phyloP scores from a whole-genome alignment of 2,329 filamentous ascomycete genomes.

The Exophiala aquamarina region DNA sequence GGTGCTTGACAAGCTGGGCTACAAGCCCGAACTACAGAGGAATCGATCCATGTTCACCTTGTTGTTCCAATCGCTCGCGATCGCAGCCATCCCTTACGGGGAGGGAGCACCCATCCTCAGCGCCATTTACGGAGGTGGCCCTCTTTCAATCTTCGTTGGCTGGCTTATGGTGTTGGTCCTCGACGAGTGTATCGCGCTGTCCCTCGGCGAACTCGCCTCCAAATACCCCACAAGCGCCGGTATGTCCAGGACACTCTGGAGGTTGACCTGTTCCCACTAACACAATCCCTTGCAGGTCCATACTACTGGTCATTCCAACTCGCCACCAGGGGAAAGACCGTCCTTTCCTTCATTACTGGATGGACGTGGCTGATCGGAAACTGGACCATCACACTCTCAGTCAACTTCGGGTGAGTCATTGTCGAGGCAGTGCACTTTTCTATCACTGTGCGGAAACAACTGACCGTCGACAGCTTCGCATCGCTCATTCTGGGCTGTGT shows the following conservation, averaged over 20 bases:
- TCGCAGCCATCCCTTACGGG: conserved; percentile 54
- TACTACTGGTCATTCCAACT: conserved; percentile 58
- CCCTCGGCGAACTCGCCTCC: conserved; percentile 52
- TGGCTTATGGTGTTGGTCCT: conserved; percentile 57
- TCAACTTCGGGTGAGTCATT: conserved; percentile 47
- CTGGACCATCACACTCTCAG: conserved; percentile 54
- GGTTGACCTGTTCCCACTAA: background rate
- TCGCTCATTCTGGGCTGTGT: conserved; percentile 54
- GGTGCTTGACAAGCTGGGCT: conserved; percentile 51
- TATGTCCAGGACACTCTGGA: background rate
- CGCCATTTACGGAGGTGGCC: conserved; percentile 49
- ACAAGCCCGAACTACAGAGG: conserved; percentile 57
- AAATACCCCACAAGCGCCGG: conserved; percentile 45
- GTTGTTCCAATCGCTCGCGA: conserved; percentile 61
- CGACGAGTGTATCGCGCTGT: conserved; percentile 54
- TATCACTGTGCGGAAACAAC: no score
- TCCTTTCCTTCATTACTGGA: conserved; percentile 53
- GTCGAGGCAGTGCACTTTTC: background rate
- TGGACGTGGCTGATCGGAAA: conserved; percentile 56
- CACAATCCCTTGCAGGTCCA: conserved; percentile 45
- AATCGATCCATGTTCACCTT: conserved; percentile 62
- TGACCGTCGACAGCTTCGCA: conserved; percentile 42
- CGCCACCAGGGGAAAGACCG: conserved; percentile 35
- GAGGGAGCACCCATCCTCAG: conserved; percentile 47
- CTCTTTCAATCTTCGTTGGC: conserved; percentile 57